Conservation (phyloP, 768 basidiomycete genomes). For the Lactarius sp. region DNA sequence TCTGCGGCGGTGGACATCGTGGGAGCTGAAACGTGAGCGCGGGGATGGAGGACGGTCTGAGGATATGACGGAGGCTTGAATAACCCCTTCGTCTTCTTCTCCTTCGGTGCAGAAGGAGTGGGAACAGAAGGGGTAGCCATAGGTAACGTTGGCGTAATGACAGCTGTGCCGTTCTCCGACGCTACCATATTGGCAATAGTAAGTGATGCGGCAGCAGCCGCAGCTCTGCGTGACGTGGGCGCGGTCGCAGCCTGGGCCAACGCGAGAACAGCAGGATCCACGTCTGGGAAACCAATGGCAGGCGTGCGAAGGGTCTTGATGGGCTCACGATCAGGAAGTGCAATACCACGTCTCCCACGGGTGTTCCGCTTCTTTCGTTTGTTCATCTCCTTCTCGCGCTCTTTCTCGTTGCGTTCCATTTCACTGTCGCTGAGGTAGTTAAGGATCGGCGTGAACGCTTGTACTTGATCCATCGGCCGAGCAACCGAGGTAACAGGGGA, state of each 20-base stretch:
- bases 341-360: conserved; percentile 72
- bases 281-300: conserved; percentile 77
- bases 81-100: conserved; percentile 64
- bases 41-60: conserved; percentile 48
- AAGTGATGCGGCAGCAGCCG: conserved; percentile 75
- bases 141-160: conserved; percentile 42
- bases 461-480: conserved; percentile 72
- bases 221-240: conserved; percentile 73
- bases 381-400: conserved; percentile 88
- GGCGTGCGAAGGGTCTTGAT: conserved; percentile 89
- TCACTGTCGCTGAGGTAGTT: conserved; percentile 86
- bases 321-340: conserved; percentile 89
- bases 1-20: conserved; percentile 68
- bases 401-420: conserved; percentile 83
- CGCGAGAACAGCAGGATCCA: conserved; percentile 66
- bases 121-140: conserved; percentile 37
- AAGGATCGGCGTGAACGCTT: conserved; percentile 82
- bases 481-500: conserved; percentile 70
- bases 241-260: conserved; percentile 59
- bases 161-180: conserved; percentile 74
- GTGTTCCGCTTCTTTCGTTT: conserved; percentile 83
- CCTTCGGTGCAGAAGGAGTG: conserved; percentile 44
- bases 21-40: conserved; percentile 55
- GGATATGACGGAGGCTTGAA: conserved; percentile 69
- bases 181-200: conserved; percentile 93